Base-by-base conservation (phyloP, 352 stramenopile species). In the Phytophthora aleatoria region DNA sequence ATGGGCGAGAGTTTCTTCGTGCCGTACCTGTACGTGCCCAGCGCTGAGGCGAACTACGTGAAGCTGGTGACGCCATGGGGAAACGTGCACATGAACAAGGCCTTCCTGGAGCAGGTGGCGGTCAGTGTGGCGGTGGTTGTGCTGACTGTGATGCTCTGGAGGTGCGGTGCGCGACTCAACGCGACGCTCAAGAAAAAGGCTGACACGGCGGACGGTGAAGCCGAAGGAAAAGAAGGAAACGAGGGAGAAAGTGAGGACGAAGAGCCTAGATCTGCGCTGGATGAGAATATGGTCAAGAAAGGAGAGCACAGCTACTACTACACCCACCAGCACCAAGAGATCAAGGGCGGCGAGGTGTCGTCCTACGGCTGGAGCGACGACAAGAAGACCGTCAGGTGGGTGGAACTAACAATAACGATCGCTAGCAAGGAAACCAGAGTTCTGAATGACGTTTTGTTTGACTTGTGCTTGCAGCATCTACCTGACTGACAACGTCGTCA, bases 251-350 rank as follows among this genome's bases (percentile, higher is more conserved):
- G 61, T 9, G 49, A 60, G 0, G 59, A 77, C 0, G 69, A 74
- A n/a, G 56, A 74, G 5, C 50, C 54, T 2, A 61, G 42, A 11
- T 90, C 77, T 39, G 65, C 65, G 54, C 74, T 81, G 42, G 77
- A 93, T 16, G 85, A 92, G 44, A 92, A 78, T 26, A 74, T 87
- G 57, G 27, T 88, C 27, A 73, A 72, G 45, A 91, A 91, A 57
- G 87, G 87, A 36, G 74, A 85, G 26, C 79, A 94, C 71, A 94
- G 85, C 73, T 96, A 96, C 74, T 94, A 93, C 69, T 96, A 94
- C 66, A 74, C 83, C 9, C 85, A 91, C 12, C 31, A 47, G 24
- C 26, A 39, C 28, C 12, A 7, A 54, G 65, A 75, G 12, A 43
- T 61, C 28, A 76, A 73, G 20, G 51, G 52, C 8, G 38, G 43